Base-by-base conservation (phyloP, 2,329 filamentous ascomycete species). In the Penicillium sp. region DNA sequence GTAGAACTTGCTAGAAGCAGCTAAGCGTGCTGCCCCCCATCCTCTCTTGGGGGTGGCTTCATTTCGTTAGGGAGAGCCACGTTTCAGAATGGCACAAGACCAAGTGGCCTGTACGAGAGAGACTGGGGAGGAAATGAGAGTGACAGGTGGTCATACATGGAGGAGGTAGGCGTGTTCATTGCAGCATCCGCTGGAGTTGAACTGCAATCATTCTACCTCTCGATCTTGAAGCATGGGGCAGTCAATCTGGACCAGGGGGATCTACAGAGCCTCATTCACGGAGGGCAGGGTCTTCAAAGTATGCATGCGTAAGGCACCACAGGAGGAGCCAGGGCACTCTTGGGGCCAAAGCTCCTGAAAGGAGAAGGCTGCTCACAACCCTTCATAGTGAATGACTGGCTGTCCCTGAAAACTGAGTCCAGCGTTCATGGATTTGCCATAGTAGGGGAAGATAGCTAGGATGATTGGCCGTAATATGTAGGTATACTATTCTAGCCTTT, bases 1-100 rank as follows among this genome's bases (percentile, higher is more conserved):
- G 67, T 71, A 69, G 73, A 75, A 74, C 51, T 66, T 73, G 64
- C 67, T 71, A 70, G 73, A 74, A 74, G 50, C 37, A 57, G 64
- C 42, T 42, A 59, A 57, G 61, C 49, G 56, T 47, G 52, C 25
- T 22, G 51, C 38, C 54, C 54, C 48, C 61, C 53, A 20, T 53
- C 10, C 22, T n/a, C n/a, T 41, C 49, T 53, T 34, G 10, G 28
- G 50, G 50, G 37, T 53, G 54, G 41, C 54, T 55, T 54, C 28
- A 37, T 17, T 43, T 54, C 14, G 43, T 53, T 43, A 31, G 41
- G n/a, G 7, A 22, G 14, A 53, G 55, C 48, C 55, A 58, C 55
- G 55, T 57, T 42, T 58, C 49, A 52, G 31, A 14, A 47, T 37
- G 2, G 25, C 7, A 22, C 10, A 14, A 34, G n/a, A 45, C 31